Conservation (phyloP, 2,329 filamentous ascomycete species). For the Mariannaea elegans region DNA sequence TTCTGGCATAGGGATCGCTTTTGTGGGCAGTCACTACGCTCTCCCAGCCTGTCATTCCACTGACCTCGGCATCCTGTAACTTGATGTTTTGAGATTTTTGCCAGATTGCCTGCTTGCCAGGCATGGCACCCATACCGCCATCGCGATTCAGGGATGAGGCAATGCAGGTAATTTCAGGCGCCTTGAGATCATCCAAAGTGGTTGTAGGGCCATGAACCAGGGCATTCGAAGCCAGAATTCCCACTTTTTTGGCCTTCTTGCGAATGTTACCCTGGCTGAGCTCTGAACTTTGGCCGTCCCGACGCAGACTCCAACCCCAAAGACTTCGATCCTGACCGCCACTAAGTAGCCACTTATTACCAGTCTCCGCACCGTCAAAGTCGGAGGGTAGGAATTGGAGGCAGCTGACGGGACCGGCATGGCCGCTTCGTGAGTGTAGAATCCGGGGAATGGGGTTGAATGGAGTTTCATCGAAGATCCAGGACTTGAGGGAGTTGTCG, state of each 20-base stretch:
- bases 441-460: constrained; percentile 88
- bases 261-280: constrained; percentile 90
- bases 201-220: constrained; percentile 68
- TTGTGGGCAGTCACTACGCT: constrained; percentile 94
- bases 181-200: constrained; percentile 80
- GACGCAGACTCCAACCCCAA: constrained; percentile 95
- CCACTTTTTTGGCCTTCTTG: constrained; percentile 88
- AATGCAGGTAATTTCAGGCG: constrained; percentile 90
- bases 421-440: constrained; percentile 86
- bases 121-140: constrained; percentile 87
- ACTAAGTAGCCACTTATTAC: constrained; percentile 94
- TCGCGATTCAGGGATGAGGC: constrained; percentile 93
- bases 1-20: constrained; percentile 83
- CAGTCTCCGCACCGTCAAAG: constrained; percentile 87
- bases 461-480: constrained; percentile 94
- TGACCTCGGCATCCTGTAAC: constrained; percentile 73
- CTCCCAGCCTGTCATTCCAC: constrained; percentile 91
- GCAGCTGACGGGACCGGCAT: constrained; percentile 84
- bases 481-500: constrained; percentile 94
- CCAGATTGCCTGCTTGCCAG: constrained; percentile 84
- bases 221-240: constrained; percentile 69
- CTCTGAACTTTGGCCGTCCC: constrained; percentile 93
- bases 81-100: constrained; percentile 76
- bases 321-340: constrained; percentile 89
- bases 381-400: constrained; percentile 87